Evolutionary conservation across 2,329 filamentous ascomycete species (phyloP).

Genomic region (Nigrospora oryzae): DNA sequence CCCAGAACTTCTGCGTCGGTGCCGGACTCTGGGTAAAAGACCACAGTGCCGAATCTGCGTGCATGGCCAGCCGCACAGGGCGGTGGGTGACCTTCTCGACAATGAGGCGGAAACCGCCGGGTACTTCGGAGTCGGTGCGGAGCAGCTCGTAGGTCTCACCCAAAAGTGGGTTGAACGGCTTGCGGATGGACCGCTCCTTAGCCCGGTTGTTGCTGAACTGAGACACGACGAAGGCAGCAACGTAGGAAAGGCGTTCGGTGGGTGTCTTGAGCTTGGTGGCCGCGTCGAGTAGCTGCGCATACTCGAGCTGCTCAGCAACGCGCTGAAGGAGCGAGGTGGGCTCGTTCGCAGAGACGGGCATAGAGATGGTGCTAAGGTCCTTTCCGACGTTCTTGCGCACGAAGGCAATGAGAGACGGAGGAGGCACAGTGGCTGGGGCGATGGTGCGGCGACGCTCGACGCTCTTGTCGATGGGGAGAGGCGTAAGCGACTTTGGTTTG

Average conservation of each 20-base stretch:
- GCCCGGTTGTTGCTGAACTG: slow-evolving; percentile 73
- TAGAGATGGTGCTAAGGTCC: slow-evolving; percentile 90
- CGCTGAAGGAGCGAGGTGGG: slow-evolving; percentile 83
- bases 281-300: slow-evolving; percentile 73
- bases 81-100: slow-evolving; percentile 93
- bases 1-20: slow-evolving; percentile 32
- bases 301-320: slow-evolving; percentile 84
- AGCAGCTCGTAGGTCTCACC: slow-evolving; percentile 94
- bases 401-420: slow-evolving; percentile 88
- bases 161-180: slow-evolving; percentile 94
- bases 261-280: slow-evolving; percentile 55
- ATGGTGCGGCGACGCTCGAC: slow-evolving; percentile 64
- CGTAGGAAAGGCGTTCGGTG: slow-evolving; percentile 68
- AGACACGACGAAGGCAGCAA: slow-evolving; percentile 86
- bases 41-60: slow-evolving; percentile 82
- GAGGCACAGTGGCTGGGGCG: slow-evolving; percentile 64
- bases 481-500: slow-evolving; percentile 66
- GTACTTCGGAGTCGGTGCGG: slow-evolving; percentile 65
- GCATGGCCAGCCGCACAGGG: slow-evolving; percentile 85
- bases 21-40: slow-evolving; percentile 79
- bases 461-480: slow-evolving; percentile 61
- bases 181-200: slow-evolving; percentile 86
- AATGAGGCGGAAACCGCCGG: slow-evolving; percentile 76
- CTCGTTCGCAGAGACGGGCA: slow-evolving; percentile 96
- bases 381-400: slow-evolving; percentile 97